Evolutionary conservation across 176 grass and related monocot genomes (phyloP).

Genomic region (Urochloa ruziziensis): DNA sequence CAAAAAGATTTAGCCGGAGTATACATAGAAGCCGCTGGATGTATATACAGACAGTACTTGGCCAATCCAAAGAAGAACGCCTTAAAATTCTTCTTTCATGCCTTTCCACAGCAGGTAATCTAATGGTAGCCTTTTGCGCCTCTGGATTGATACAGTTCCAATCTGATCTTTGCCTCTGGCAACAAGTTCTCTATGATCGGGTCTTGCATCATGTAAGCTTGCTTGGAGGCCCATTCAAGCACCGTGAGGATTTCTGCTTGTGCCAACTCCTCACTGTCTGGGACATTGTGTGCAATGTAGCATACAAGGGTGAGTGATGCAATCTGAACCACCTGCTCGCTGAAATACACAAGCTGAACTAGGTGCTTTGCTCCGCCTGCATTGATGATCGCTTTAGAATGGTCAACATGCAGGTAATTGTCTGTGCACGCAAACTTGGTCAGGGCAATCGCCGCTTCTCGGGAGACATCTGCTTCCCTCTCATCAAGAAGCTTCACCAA

Average conservation of each 20-base stretch:
- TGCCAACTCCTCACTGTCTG: slow-evolving; percentile 86
- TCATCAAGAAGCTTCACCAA: slow-evolving; percentile 90
- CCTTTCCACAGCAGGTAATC: slow-evolving; percentile 35
- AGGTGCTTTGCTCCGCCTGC: slow-evolving; percentile 78
- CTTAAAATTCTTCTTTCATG: slow-evolving; percentile 31
- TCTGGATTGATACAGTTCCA: slow-evolving; percentile 95
- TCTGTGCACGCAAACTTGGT: slow-evolving; percentile 76
- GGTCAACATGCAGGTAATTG: slow-evolving; percentile 83
- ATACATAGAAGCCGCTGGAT: slow-evolving; percentile 33
- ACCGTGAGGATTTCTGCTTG: slow-evolving; percentile 83
- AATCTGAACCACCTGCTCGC: slow-evolving; percentile 80
- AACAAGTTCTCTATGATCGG: slow-evolving; percentile 61
- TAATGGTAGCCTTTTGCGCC: slow-evolving; percentile 75
- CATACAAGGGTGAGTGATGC: slow-evolving; percentile 72
- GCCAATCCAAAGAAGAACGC: slow-evolving; percentile 45
- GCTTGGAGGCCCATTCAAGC: slow-evolving; percentile 93
- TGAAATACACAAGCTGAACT: slow-evolving; percentile 94
- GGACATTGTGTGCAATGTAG: slow-evolving; percentile 82
- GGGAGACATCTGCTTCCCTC: slow-evolving; percentile 66
- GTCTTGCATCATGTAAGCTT: slow-evolving; percentile 82
- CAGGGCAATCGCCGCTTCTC: slow-evolving; percentile 61
- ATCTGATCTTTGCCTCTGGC: slow-evolving; percentile 81
- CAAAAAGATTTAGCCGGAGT: slow-evolving; percentile 41
- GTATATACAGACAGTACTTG: slow-evolving; percentile 55
- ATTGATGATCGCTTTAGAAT: slow-evolving; percentile 83